Conservation (phyloP, 1,139 yeast species). For the Blastobotrys serpentis region DNA sequence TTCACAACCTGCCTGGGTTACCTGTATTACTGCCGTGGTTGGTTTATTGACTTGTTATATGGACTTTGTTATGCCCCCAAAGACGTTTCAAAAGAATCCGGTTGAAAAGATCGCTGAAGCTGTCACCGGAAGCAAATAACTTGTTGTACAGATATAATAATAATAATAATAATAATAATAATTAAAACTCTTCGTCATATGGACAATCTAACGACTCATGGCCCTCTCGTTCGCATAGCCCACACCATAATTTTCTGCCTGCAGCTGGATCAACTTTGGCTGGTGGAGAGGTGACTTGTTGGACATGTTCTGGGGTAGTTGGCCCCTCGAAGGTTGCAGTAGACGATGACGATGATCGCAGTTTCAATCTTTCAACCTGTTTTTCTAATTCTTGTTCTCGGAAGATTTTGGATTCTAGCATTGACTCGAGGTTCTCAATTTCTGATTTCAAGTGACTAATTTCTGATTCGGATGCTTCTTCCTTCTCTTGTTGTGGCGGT, state of each 20-base stretch:
- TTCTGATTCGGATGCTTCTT: slow-evolving; percentile 19
- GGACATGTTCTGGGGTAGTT: slow-evolving; percentile 6
- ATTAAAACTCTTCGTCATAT: slow-evolving; percentile 50
- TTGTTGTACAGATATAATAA: neutral
- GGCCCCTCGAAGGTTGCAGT: slow-evolving; percentile 15
- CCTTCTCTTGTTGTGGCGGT: slow-evolving; percentile 6
- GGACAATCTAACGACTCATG: slow-evolving; percentile 89
- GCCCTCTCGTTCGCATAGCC: slow-evolving; percentile 85
- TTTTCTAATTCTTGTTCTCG: slow-evolving; percentile 34
- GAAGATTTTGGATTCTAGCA: slow-evolving; percentile 35
- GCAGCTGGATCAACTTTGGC: slow-evolving; percentile 61
- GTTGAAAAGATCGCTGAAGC: slow-evolving; percentile 3
- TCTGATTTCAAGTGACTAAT: slow-evolving; percentile 25
- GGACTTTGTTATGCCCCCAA: slow-evolving; percentile 38
- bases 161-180: too few relatives aligned
- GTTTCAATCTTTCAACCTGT: slow-evolving; percentile 26
- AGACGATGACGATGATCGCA: slow-evolving; percentile 20
- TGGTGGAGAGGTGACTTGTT: slow-evolving; percentile 17
- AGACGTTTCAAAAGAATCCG: neutral
- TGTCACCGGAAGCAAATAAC: neutral
- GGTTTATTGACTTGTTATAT: slow-evolving; percentile 38
- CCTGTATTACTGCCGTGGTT: slow-evolving; percentile 33
- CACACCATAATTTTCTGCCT: slow-evolving; percentile 84
- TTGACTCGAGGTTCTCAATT: slow-evolving; percentile 32
- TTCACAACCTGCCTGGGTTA: slow-evolving; percentile 38